phyloP scores from a whole-genome alignment of 1,284 basidiomycete genomes.

The Tremellales sp. region DNA sequence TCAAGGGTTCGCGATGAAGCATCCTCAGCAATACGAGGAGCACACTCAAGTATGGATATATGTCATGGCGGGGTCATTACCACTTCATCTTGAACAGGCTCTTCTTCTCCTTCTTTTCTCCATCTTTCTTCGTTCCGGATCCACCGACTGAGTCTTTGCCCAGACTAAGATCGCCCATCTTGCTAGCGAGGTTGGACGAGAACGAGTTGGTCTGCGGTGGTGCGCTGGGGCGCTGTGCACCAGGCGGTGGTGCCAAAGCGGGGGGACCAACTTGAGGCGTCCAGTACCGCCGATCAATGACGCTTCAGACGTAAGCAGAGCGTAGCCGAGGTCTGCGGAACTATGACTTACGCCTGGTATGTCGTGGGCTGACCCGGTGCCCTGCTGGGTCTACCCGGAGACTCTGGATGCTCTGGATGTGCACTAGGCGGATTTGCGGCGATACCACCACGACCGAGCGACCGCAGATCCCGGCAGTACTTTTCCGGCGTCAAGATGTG shows the following conservation, averaged over 20 bases:
- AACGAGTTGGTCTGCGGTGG: constrained; percentile 14
- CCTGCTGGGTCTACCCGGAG: constrained; percentile 51
- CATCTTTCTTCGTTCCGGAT: constrained; percentile 14
- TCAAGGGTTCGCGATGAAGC: too few relatives aligned
- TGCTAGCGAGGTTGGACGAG: constrained; percentile 13
- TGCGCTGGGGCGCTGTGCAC: background rate
- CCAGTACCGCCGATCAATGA: constrained; percentile 47
- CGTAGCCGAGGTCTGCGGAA: constrained; percentile 8
- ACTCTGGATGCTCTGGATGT: constrained; percentile 51
- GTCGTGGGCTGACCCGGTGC: constrained; percentile 65
- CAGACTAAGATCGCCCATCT: constrained; percentile 21
- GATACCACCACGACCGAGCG: constrained; percentile 73
- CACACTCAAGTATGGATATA: too few relatives aligned
- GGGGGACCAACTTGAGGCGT: constrained; percentile 46
- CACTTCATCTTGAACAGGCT: constrained; percentile 59
- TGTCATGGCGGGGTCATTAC: too few relatives aligned
- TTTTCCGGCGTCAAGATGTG: constrained; percentile 76
- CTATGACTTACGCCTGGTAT: constrained; percentile 56
- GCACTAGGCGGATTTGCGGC: constrained; percentile 64
- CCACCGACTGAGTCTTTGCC: background rate
- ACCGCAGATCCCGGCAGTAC: constrained; percentile 82
- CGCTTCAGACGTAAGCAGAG: constrained; percentile 19
- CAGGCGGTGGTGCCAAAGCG: constrained; percentile 32
- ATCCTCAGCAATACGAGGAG: too few relatives aligned
- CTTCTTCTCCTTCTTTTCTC: constrained; percentile 66